Base-by-base conservation (phyloP, 305 asterid species). In the Petunia hybrid region DNA sequence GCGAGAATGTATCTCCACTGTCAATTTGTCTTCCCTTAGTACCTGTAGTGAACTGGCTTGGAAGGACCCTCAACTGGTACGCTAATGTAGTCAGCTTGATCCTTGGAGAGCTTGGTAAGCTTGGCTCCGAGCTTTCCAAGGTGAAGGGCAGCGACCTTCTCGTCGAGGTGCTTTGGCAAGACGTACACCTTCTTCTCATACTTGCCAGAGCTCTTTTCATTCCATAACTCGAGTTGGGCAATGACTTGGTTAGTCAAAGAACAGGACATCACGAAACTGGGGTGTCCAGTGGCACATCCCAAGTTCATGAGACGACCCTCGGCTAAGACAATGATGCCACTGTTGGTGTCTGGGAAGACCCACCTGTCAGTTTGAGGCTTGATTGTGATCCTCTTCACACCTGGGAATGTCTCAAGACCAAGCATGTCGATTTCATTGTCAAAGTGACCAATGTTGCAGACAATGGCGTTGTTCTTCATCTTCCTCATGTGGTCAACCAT, bases 371-470 rank as follows among this genome's bases (percentile, higher is more conserved):
- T 88, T 48, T 90, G 93, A 4, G 91, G 93, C 90, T 90, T 90
- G 48, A 90, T 88, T 62, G 91, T 90, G 87, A 87, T 75, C 12
- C 91, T 84, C 87, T 90, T 84, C 31, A 88, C 88, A 3, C 91
- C 90, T 0, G 90, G 89, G 86, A 73, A 87, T n/a, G 84, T 84
- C 87, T 88, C 93, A 0, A 90, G n/a, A n/a, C n/a, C n/a, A n/a
- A n/a, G n/a, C n/a, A n/a, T n/a, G n/a, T n/a, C n/a, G n/a, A n/a
- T n/a, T n/a, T n/a, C n/a, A n/a, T n/a, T n/a, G n/a, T n/a, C n/a
- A n/a, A n/a, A n/a, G n/a, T n/a, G n/a, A n/a, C 93, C 93, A 16
- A 90, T 90, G 89, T 90, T 90, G 89, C 93, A 88, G 42, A 90
- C 93, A 2, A 90, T 88, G 83, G 90, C 93, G 8, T 88, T 88